Evolutionary conservation across 192 early-diverging fungal genomes (phyloP), one percentile per base, ranked within the genome.

Genomic region (Coemansia sp.): DNA sequence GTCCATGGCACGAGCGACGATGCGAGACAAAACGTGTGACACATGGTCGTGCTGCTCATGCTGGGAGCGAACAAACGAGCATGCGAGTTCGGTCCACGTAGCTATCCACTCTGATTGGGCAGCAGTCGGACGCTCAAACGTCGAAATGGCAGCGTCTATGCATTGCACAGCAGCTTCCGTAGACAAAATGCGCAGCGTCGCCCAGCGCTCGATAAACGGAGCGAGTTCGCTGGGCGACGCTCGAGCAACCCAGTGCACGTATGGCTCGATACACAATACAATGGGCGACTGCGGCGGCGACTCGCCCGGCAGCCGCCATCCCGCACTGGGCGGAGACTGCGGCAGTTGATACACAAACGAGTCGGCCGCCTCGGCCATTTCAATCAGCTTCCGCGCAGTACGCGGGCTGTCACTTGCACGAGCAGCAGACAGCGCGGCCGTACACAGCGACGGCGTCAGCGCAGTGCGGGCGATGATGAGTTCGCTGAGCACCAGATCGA

Each of bases 361-460:
- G 9, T 68, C 71, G 8, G 51, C 31, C 19, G 21, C 6, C 49
- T 75, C 67, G 2, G 69, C 20, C 10, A 10, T 53, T 11, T 25
- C n/a, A 4, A 44, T 50, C 12, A 64, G 38, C 15, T 17, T 51
- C 36, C 9, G 6, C 4, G 62, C 62, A 5, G 17, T 10, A 2
- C 4, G 21, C 6, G 17, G 23, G 36, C 50, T 52, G 1, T 20
- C 47, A 31, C 66, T 37, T 2, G 40, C 25, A 3, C 47, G 38
- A n/a, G 65, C 64, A 0, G 67, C 56, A 7, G 57, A 26, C 51
- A 75, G 62, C 1, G 67, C 67, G 2, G 73, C 58, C 2, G 52
- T 25, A 22, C 51, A 66, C 0, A 75, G 63, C 11, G 67, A 19
- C 1, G 73, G 59, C 1, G 73, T 69, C 9, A 69, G 53, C 8